Evolutionary conservation across 352 stramenopile species (phyloP), one percentile per base, ranked within the genome.

Genomic region (Globisporangium orthogonon): DNA sequence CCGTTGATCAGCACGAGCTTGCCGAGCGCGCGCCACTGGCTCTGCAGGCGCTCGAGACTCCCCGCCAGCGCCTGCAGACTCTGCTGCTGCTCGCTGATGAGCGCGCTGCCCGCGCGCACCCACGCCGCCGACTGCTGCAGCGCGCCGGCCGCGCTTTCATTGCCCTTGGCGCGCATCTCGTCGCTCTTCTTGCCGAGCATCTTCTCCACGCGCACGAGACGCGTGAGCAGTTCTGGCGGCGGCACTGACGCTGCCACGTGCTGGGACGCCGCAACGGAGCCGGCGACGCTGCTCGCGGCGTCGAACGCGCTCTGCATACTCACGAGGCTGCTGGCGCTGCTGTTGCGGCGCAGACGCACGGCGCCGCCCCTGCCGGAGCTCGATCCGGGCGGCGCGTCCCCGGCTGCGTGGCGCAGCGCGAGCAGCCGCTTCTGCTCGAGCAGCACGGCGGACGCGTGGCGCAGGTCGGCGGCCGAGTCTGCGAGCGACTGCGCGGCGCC

Each of bases 111-210:
- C 10, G 69, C 51, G 1, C 67, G 68, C 35, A 89, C 78, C 0
- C 70, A 61, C 18, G 40, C 48, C 9, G 82, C 73, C 18, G 78
- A 78, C 53, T 89, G 77, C 51, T 71, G 62, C 45, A 91, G 73
- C 58, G 77, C 70, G 15, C 67, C 55, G 23, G 71, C 70, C 14
- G 82, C 82, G 17, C 55, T 61, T 23, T 81, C 73, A 57, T 89
- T 91, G 30, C 77, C 74, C 56, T 89, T 91, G 15, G 50, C 43
- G 56, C 70, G 71, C 78, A 91, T 89, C 56, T 91, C 82, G n/a
- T 85, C 74, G 61, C 78, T 75, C 65, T 91, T 91, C 57, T 87
- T 87, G 31, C 50, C 60, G 50, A 91, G 60, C 71, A 89, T 81
- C 37, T 58, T 55, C 54, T 82, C 73, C 28, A 91, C 82, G 37